Base-by-base conservation (phyloP, 306 rosid species). In the Rubus parviflorus region DNA sequence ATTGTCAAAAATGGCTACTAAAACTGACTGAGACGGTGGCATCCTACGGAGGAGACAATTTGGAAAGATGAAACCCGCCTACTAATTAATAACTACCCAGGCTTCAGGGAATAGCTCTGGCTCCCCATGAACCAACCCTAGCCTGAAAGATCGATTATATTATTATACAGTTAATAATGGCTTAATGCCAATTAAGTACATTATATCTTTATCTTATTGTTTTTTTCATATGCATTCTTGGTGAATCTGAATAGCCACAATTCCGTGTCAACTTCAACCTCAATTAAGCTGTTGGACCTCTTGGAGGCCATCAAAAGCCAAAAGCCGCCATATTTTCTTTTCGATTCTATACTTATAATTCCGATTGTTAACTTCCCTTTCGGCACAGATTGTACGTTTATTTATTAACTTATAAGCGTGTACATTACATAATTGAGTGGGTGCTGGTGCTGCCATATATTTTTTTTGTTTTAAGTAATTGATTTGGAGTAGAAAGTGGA, bases 231-330 rank as follows among this genome's bases (percentile, higher is more conserved):
- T 58, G 64, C 64, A 58, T 79, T 79, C 63, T 84, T 80, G 70
- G 79, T 79, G 78, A 77, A 19, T 72, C 77, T 79, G 87, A 86
- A 79, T 75, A 75, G 92, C 68, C 85, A 17, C 70, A 75, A 63
- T 75, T 78, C 52, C 76, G 84, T 77, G 88, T 82, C 76, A 79
- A 72, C 40, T 42, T 57, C 77, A 15, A 8, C 53, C 54, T 45
- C 54, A 49, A 49, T 6, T 16, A 62, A 62, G 23, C 46, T 4
- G 17, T 38, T 77, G 74, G 61, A 72, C 60, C 88, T 79, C 88
- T 83, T 88, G 83, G 76, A 16, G 68, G 15, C 48, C 74, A 56
- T 79, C 81, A 86, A 85, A 85, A 84, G 90, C 56, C 88, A 81
- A 81, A 79, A 56, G 52, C 56, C 79, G 52, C 56, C 79, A 75